These are phyloP conservation scores for Camelina hispida DNA, from an alignment of 345 rosid species.

Conservation along the genomic window DNA sequence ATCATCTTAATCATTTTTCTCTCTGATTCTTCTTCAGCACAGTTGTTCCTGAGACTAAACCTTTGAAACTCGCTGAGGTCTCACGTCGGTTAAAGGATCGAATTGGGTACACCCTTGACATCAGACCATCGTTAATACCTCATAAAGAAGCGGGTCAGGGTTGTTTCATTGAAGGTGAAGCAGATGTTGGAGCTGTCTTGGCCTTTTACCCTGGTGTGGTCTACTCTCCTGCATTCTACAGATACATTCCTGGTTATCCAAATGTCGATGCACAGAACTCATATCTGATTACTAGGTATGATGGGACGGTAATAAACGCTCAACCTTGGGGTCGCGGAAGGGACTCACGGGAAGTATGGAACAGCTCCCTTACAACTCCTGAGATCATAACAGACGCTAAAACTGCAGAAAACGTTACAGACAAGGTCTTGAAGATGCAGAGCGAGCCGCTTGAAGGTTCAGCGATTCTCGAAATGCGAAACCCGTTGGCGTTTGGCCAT, in stretches of 20 bases:
- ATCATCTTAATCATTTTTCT: constrained; percentile 41
- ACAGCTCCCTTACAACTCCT: constrained; percentile 44
- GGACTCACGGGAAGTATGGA: constrained; percentile 67
- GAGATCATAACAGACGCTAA: constrained; percentile 41
- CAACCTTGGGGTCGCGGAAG: constrained; percentile 88
- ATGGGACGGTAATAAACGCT: constrained; percentile 77
- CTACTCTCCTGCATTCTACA: constrained; percentile 74
- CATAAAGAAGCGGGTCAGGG: constrained; percentile 80
- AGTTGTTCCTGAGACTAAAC: constrained; percentile 73
- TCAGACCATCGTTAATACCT: constrained; percentile 71
- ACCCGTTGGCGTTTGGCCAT: constrained; percentile 89
- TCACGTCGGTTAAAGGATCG: constrained; percentile 65
- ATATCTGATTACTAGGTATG: constrained; percentile 84
- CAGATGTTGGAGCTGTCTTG: constrained; percentile 75
- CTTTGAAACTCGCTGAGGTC: constrained; percentile 58
- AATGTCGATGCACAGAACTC: constrained; percentile 68
- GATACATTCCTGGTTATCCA: constrained; percentile 83
- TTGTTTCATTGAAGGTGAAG: constrained; percentile 79
- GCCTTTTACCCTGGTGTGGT: constrained; percentile 89
- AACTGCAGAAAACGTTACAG: constrained; percentile 49
- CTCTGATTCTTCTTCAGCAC: constrained; percentile 64
- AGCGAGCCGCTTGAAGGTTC: constrained; percentile 61
- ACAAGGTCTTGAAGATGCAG: constrained; percentile 58
- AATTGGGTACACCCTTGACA: constrained; percentile 64
- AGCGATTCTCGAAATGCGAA: constrained; percentile 71